Base-by-base conservation (phyloP, 1,284 basidiomycete species). In the Tilletia indica region DNA sequence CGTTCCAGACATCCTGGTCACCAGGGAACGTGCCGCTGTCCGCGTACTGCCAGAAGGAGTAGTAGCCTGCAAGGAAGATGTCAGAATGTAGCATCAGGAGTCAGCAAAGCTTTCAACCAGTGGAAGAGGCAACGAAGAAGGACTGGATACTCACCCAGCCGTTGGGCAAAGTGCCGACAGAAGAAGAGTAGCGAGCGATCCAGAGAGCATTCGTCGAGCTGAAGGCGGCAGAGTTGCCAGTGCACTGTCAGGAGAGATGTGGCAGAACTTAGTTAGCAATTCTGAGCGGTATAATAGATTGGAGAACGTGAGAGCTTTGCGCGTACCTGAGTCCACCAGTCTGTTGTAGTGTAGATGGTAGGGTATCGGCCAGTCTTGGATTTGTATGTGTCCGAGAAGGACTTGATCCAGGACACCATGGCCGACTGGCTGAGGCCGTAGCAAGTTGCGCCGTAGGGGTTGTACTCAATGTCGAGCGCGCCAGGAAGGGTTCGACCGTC, bases 11-110 rank as follows among this genome's bases (percentile, higher is more conserved):
- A 77, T 90, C 87, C 67, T 87, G 87, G 73, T 90, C 89, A 38
- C 89, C 89, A 38, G 88, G 87, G 75, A 87, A 88, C 14, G 86
- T 69, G 3, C 88, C 87, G 11, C 86, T 86, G 76, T 89, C 87
- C 3, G 87, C 87, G 72, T 87, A 89, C 82, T 90, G 89, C 89
- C 89, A 90, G 84, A 91, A 90, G 0, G 89, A 89, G 31, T 86
- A 79, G 78, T 86, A 87, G 25, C 25, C 25, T 31, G 25, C 25
- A 31, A 31, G 25, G 25, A 31, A 31, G 25, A 31, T 31, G 25
- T 31, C 25, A 31, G 25, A 31, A 31, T 31, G 25, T 31, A 31
- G 25, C 25, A 31, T 31, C 25, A 31, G 25, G 25, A 31, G 25
- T 31, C 25, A 31, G 25, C 25, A 31, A 31, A 31, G 25, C 25